A percentile compares a stretch with the other conserved stretches of the same genome.
Evolutionary conservation across 2,329 filamentous ascomycete species (phyloP).

Genomic region (Thermothelomyces thermophilus): DNA sequence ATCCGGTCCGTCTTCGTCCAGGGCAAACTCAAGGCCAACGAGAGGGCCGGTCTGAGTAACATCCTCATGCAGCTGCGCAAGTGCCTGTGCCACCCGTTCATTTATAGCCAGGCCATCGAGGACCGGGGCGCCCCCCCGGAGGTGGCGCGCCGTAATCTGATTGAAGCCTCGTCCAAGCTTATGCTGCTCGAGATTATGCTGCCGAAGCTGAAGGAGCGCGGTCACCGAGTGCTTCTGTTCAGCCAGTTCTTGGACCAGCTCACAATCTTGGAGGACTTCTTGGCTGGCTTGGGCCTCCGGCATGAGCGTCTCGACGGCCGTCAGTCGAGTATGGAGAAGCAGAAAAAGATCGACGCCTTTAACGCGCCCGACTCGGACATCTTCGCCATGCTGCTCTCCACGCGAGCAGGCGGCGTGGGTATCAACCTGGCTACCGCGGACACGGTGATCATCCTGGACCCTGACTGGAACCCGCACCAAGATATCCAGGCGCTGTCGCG

Average conservation of each 20-base stretch:
- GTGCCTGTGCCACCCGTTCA: constrained; percentile 90
- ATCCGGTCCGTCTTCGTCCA: constrained; percentile 80
- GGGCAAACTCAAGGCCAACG: constrained; percentile 57
- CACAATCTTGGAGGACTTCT: constrained; percentile 86
- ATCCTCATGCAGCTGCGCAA: constrained; percentile 94
- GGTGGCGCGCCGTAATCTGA: constrained; percentile 68
- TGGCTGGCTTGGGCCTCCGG: constrained; percentile 64
- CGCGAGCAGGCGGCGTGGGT: constrained; percentile 88
- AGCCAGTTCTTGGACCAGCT: constrained; percentile 90
- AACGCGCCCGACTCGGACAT: constrained; percentile 76
- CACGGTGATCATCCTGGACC: constrained; percentile 95
- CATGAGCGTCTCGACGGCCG: constrained; percentile 82
- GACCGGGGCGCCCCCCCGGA: constrained; percentile 60
- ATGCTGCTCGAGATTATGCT: constrained; percentile 78
- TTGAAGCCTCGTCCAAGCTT: constrained; percentile 88
- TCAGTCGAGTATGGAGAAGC: constrained; percentile 76
- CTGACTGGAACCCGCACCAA: constrained; percentile 96
- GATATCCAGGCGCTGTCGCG: constrained; percentile 93
- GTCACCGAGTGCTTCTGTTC: constrained; percentile 89
- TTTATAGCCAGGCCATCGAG: constrained; percentile 87
- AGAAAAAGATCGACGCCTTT: constrained; percentile 88
- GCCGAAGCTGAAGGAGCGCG: constrained; percentile 75
- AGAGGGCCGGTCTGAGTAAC: constrained; percentile 81
- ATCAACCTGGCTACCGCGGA: constrained; percentile 97
- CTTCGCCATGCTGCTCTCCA: constrained; percentile 90